Base-by-base conservation (phyloP, 768 basidiomycete species). In the Dentipellis fragilis region DNA sequence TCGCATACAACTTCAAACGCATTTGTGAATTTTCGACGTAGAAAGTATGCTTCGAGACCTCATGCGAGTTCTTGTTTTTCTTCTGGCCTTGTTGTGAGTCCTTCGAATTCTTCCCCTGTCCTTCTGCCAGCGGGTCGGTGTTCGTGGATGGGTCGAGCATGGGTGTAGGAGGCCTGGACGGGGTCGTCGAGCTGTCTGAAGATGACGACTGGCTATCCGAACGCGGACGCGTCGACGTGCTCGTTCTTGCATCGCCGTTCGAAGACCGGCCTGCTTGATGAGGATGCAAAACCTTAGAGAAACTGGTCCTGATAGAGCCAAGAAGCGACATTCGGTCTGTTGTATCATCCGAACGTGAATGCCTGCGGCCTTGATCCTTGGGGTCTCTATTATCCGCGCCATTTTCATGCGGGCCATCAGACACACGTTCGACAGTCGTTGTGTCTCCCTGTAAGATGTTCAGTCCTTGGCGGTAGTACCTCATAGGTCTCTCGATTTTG, bases 31-130 rank as follows among this genome's bases (percentile, higher is more conserved):
- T 97, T 58, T 85, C 77, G 57, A 99, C 80, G 64, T 89, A 96
- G 69, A 98, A 98, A 1, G 91, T 95, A 69, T 98, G 95, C 62
- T 89, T 91, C 40, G 87, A 90, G 5, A 93, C 86, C 56, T 89
- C 85, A 38, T 74, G 74, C 1, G 69, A 63, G 53, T 68, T 76
- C 71, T 70, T 75, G 68, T 73, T 77, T 56, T 73, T 73, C 52
- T 73, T 69, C 45, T 76, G 73, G 34, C 71, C 70, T 49, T 73
- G 63, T 12, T 67, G 66, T 9, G 58, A 51, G 1, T 59, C 58
- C 59, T 66, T 64, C 55, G 64, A 66, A 21, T 66, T 58, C 38
- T 55, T 38, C 68, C 65, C n/a, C 59, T 61, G 35, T 63, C 0
- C 54, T 51, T 9, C 66, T 6, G 47, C 59, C 36, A 87, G 62